phyloP scores from a whole-genome alignment of 805 yeast species.

The Yueomyces sinensis region DNA sequence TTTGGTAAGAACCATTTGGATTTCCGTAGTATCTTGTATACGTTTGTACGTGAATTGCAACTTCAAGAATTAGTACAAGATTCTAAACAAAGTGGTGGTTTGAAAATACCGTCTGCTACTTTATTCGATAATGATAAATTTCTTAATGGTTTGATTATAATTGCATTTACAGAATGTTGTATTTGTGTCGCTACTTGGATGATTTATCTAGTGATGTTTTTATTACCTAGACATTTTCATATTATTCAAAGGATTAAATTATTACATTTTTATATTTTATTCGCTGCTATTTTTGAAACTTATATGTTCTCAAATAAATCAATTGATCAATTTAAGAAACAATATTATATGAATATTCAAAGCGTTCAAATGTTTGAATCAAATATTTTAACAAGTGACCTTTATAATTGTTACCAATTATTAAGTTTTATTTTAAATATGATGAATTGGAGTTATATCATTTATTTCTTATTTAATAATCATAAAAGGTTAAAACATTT shows the following conservation, averaged over 20 bases:
- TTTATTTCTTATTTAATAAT: conserved; percentile 16
- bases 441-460: conserved; percentile 19
- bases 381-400: conserved; percentile 6
- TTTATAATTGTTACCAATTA: conserved; percentile 8
- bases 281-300: conserved; percentile 42
- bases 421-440: conserved; percentile 7
- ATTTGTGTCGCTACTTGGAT: conserved; percentile 59
- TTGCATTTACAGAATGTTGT: conserved; percentile 41
- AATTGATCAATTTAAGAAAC: conserved; percentile 28
- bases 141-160: conserved; percentile 26
- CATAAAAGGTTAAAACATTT: conserved; percentile 4
- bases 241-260: conserved; percentile 41
- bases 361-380: conserved; percentile 31
- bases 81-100: too few relatives aligned
- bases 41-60: too few relatives aligned
- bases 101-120: too few relatives aligned
- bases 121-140: conserved; percentile 10
- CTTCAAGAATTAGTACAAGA: too few relatives aligned
- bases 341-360: conserved; percentile 40
- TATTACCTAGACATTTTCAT: conserved; percentile 30
- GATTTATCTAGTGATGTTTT: conserved; percentile 40
- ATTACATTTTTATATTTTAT: conserved; percentile 43
- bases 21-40: too few relatives aligned
- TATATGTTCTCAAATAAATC: conserved; percentile 36
- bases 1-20: neutral